Evolutionary conservation across 2,329 filamentous ascomycete genomes (phyloP).

Genomic region (Ascochyta viciae-villosae): DNA sequence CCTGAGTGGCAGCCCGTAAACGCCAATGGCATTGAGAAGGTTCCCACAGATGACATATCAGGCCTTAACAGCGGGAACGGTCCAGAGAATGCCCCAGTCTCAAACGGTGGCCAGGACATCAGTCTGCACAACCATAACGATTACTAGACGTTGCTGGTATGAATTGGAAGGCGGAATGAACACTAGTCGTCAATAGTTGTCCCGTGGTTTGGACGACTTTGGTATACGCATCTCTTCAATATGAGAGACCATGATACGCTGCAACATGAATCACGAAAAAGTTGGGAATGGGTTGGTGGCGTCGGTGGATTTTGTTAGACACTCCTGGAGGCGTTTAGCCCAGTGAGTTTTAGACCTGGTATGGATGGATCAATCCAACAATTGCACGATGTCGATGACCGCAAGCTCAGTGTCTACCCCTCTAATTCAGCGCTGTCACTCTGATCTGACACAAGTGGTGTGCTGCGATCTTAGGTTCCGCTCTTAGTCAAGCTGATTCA

Average conservation of each 20-base stretch:
- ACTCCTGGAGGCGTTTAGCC: background rate
- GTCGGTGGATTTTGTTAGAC: constrained; percentile 10
- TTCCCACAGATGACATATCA: constrained; percentile 24
- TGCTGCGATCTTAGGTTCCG: background rate
- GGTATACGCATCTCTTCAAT: background rate
- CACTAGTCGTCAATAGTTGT: background rate
- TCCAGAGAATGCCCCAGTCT: constrained; percentile 32
- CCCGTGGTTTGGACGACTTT: background rate
- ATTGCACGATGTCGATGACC: background rate
- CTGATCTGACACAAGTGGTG: background rate
- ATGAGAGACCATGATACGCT: background rate
- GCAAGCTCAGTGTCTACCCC: background rate
- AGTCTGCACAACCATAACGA: constrained; percentile 65
- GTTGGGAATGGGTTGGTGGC: background rate
- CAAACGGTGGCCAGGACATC: constrained; percentile 60
- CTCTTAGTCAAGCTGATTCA: background rate
- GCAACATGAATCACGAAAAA: constrained; percentile 11
- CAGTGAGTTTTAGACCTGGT: constrained; percentile 3
- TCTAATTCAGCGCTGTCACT: too few species aligned
- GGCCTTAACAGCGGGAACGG: constrained; percentile 25
- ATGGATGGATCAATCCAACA: background rate
- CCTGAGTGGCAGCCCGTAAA: constrained; percentile 37
- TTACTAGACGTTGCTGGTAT: constrained; percentile 20
- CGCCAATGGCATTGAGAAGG: constrained; percentile 21
- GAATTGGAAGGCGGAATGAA: background rate